These are phyloP conservation scores for Cryphonectria parasitica DNA, from an alignment of 2,329 filamentous ascomycete genomes.

Conservation along the genomic window DNA sequence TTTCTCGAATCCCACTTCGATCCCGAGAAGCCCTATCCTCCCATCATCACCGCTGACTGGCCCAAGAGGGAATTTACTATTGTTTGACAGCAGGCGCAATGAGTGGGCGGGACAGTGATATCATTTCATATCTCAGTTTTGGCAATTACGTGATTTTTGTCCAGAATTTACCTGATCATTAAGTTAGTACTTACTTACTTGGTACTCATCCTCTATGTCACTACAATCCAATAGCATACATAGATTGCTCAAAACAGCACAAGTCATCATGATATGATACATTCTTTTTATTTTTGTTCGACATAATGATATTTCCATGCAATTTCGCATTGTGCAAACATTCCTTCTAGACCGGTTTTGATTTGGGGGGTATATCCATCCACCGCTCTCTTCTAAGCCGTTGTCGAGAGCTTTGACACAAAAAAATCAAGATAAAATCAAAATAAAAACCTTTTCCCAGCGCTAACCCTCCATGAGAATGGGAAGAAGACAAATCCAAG, in stretches of 20 bases:
- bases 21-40: background rate
- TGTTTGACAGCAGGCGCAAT: background rate
- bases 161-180: too few species aligned
- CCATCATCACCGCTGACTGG: background rate
- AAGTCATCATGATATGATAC: background rate
- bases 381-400: background rate
- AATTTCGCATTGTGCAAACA: background rate
- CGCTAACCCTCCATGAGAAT: background rate
- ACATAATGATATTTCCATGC: background rate
- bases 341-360: background rate
- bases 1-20: background rate
- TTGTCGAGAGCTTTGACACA: background rate
- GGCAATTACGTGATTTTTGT: too few species aligned
- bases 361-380: conserved; percentile 5
- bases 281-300: background rate
- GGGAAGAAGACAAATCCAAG: background rate
- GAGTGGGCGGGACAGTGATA: too few species aligned
- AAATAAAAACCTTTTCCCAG: background rate
- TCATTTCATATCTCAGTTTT: too few species aligned
- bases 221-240: background rate
- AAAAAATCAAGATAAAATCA: background rate
- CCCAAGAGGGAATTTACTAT: background rate
- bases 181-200: too few species aligned
- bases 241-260: background rate
- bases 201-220: background rate